Evolutionary conservation across 257 asterid genomes (phyloP), one percentile per base, ranked within the genome.

Genomic region (Lycium ferocissimum): DNA sequence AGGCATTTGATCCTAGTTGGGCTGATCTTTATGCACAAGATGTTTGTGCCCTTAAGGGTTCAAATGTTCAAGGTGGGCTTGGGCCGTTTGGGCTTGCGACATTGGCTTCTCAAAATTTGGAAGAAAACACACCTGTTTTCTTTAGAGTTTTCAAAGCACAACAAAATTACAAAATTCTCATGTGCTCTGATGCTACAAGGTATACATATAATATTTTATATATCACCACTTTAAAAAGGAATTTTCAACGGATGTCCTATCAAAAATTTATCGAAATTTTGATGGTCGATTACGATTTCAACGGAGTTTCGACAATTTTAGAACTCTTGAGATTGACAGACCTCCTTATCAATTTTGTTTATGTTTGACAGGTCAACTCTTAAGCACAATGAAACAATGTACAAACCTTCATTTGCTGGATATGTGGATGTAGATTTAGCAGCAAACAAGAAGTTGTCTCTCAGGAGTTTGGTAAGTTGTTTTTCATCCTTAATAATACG

Each of bases 21-120:
- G 85, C 57, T n/a, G 82, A 91, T 56, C 83, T 88, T 38, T 92
- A 93, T 53, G 94, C 93, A 0, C 93, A 93, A 65, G 87, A 87
- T 51, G 53, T 94, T 35, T 94, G 98, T n/a, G 20, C 90, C 51
- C 71, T 61, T 10, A 93, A 79, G 84, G 91, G 91, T 15, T 87
- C 96, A 1, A 69, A 85, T 4, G 89, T 90, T 6, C 65, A 84
- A 83, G 98, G 98, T 9, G 98, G 98, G 26, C 87, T 94, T 20
- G 98, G 98, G 1, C 98, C 98, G 1, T 94, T 94, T 45, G 98
- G 98, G 51, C 87, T 94, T 14, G 51, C 90, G 18, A 91, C 96
- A 15, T 89, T 94, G 67, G 98, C 98, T 79, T 90, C 97, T 4
- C 76, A 86, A 53, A 88, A 92, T 9, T 80, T 93, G 15, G 88